These are phyloP conservation scores for Colletotrichum theobromicola DNA, from an alignment of 2,329 filamentous ascomycete species.

Conservation along the genomic window DNA sequence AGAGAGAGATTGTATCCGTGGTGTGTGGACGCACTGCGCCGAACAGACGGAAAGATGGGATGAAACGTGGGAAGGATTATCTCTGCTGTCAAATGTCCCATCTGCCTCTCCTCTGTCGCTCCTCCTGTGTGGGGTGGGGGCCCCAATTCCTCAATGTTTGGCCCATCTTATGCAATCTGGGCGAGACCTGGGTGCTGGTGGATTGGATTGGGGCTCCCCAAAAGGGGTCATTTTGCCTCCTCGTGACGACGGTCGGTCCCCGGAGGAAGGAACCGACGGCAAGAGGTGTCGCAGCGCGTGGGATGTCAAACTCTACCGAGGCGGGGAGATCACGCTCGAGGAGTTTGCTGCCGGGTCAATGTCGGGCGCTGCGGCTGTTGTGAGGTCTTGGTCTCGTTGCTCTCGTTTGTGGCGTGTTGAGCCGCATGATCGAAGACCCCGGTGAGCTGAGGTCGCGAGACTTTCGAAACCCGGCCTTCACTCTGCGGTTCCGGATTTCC, in stretches of 20 bases:
- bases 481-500: background rate
- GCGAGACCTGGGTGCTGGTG: background rate
- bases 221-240: background rate
- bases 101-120: background rate
- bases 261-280: background rate
- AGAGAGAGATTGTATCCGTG: background rate
- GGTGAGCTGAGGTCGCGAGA: background rate
- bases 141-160: background rate
- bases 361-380: background rate
- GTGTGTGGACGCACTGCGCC: background rate
- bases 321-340: background rate
- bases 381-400: background rate
- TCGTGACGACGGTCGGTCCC: background rate
- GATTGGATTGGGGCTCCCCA: background rate
- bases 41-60: background rate
- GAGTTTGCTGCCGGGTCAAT: background rate
- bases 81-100: conserved; percentile 11
- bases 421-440: background rate
- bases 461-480: background rate
- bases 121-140: background rate
- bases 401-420: background rate
- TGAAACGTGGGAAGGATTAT: conserved; percentile 9
- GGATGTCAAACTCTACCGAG: background rate
- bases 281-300: background rate
- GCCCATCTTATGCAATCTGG: background rate